A percentile compares a stretch with the other conserved stretches of the same genome.
These are phyloP conservation scores for Claviceps digitariae DNA, from an alignment of 2,329 filamentous ascomycete genomes.

Conservation along the genomic window DNA sequence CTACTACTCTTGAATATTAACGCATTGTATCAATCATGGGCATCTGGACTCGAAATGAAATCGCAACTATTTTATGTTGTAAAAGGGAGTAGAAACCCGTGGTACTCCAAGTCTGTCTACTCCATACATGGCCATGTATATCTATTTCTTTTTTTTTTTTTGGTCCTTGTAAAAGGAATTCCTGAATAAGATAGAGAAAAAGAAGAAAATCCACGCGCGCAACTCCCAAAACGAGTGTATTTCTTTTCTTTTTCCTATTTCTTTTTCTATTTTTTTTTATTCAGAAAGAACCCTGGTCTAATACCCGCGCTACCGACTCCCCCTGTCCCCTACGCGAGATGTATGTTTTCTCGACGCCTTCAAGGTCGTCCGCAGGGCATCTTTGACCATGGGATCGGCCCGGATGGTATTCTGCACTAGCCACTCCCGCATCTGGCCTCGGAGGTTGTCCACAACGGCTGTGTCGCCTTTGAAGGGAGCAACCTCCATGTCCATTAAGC, in stretches of 20 bases:
- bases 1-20: neutral
- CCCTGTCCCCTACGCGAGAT: conserved; percentile 46
- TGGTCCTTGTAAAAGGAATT: no score
- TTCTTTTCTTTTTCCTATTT: no score
- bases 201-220: no score
- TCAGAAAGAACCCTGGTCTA: no score
- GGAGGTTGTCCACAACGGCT: conserved; percentile 42
- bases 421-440: conserved; percentile 68
- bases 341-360: conserved; percentile 48
- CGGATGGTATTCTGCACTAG: conserved; percentile 75
- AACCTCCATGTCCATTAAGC: conserved; percentile 65
- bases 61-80: neutral
- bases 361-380: conserved; percentile 58
- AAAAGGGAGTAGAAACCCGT: neutral
- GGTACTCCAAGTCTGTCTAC: neutral
- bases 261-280: no score
- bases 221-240: no score
- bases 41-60: neutral
- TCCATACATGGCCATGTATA: neutral
- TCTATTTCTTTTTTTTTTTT: no score
- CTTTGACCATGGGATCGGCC: conserved; percentile 66
- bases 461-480: conserved; percentile 67
- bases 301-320: conserved; percentile 24
- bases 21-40: neutral
- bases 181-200: no score